Evolutionary conservation across 345 rosid genomes (phyloP).

Genomic region (Lumnitzera racemosa): DNA sequence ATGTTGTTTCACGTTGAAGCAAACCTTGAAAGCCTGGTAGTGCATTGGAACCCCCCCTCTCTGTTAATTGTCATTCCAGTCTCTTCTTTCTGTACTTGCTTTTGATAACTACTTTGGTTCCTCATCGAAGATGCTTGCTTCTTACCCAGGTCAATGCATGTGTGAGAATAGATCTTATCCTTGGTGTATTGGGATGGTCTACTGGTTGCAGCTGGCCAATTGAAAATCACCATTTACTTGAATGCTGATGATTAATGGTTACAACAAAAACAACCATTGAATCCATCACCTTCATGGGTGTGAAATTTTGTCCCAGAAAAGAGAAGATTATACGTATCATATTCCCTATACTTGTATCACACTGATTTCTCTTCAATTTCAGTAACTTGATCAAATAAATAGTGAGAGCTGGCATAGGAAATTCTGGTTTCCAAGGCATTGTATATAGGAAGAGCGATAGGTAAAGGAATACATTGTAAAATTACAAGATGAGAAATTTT

Average conservation of each 20-base stretch:
- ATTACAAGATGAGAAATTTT: conserved; percentile 5
- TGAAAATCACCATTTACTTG: conserved; percentile 41
- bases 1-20: conserved; percentile 88
- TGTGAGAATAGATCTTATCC: conserved; percentile 63
- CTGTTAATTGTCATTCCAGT: background rate
- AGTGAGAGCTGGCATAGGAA: background rate
- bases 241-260: conserved; percentile 35
- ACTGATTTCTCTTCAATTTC: conserved; percentile 26
- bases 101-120: background rate
- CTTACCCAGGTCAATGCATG: conserved; percentile 61
- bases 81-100: background rate
- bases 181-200: conserved; percentile 91
- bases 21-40: conserved; percentile 64
- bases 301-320: conserved; percentile 45
- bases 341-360: conserved; percentile 7
- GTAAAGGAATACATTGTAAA: conserved; percentile 30
- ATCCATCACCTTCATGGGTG: conserved; percentile 19
- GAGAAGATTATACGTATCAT: conserved; percentile 11
- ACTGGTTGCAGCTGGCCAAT: conserved; percentile 87
- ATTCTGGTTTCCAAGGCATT: conserved; percentile 32
- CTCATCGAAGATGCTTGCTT: background rate
- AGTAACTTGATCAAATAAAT: conserved; percentile 17
- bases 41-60: background rate
- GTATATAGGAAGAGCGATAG: conserved; percentile 39
- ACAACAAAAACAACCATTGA: background rate